Evolutionary conservation across 2,329 filamentous ascomycete genomes (phyloP).

Genomic region (Endoconidiophora laricicola): DNA sequence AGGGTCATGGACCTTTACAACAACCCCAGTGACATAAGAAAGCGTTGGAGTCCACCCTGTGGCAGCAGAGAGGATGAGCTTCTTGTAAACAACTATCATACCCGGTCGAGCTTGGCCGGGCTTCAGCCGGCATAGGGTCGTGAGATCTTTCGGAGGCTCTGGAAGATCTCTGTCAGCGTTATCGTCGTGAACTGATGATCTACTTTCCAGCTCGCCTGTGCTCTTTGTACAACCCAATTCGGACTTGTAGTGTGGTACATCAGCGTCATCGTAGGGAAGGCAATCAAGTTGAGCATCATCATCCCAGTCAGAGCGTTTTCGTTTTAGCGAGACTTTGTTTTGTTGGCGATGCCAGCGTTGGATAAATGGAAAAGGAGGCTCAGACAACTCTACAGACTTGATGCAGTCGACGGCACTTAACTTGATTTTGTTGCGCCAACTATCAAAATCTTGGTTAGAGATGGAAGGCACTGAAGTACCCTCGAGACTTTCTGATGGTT

Average conservation of each 20-base stretch:
- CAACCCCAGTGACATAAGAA: constrained; percentile 46
- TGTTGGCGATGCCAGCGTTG: constrained; percentile 65
- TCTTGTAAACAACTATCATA: constrained; percentile 54
- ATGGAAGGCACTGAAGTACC: too few relatives aligned
- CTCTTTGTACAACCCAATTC: too few relatives aligned
- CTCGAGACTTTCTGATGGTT: too few relatives aligned
- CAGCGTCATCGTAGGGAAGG: constrained; percentile 10
- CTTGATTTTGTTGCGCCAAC: constrained; percentile 58
- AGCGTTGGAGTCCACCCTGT: constrained; percentile 52
- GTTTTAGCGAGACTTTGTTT: constrained; percentile 42
- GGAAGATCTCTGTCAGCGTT: constrained; percentile 38
- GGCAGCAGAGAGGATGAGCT: constrained; percentile 41
- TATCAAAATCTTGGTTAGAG: constrained; percentile 22
- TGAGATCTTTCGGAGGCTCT: constrained; percentile 39
- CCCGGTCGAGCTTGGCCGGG: constrained; percentile 34
- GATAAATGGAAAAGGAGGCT: constrained; percentile 77
- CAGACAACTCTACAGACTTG: constrained; percentile 47
- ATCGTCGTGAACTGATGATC: neutral
- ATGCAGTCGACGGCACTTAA: constrained; percentile 74
- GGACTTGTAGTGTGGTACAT: constrained; percentile 7
- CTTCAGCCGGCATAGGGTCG: constrained; percentile 33
- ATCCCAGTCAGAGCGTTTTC: constrained; percentile 21
- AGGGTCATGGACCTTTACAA: constrained; percentile 39
- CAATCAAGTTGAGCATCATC: constrained; percentile 25
- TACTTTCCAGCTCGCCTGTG: too few relatives aligned